Evolutionary conservation across 352 stramenopile genomes (phyloP), one percentile per base, ranked within the genome.

Genomic region (Phytopythium montanum): DNA sequence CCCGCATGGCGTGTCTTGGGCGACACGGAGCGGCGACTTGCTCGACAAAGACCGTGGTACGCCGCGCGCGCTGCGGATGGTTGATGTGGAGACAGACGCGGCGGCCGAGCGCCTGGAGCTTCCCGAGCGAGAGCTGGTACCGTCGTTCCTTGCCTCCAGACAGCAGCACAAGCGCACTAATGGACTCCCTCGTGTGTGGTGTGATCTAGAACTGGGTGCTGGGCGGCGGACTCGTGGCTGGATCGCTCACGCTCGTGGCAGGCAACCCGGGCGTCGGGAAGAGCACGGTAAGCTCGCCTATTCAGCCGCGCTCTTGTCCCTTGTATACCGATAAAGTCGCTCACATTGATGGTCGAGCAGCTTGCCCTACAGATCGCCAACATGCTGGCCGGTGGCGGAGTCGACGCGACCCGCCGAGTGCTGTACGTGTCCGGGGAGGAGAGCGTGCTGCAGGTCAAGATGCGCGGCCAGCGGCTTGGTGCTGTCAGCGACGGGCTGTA

Each of bases 391-490:
- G 51, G 53, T 12, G 70, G 63, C 39, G 56, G 41, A 31, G 18
- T 52, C 19, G 33, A 62, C n/a, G 19, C 36, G 0, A 56, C 56
- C 3, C 80, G 83, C 25, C 75, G 76, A 28, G 94, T 98, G 21
- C 76, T 98, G 18, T 99, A 99, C 66, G 79, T 99, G 5, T 98
- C 94, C 2, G 97, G 97, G 23, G 97, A 99, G 76, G 97, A 99
- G 66, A 98, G 94, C 60, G 75, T 92, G n/a, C 69, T 92, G 36
- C 97, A 99, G 72, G 91, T 99, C 60, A 96, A 95, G 49, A 91
- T 96, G 66, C 77, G 96, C 42, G 96, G 95, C 3, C 73, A 95
- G 49, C 76, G 96, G 1, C 80, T 98, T 28, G 88, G 79, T 18
- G 79, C 88, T 0, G 54, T 89, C 4, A 77, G 71, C 54, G 64